Evolutionary conservation across 192 early-diverging fungal genomes (phyloP).

Genomic region (Umbelopsis vinacea): DNA sequence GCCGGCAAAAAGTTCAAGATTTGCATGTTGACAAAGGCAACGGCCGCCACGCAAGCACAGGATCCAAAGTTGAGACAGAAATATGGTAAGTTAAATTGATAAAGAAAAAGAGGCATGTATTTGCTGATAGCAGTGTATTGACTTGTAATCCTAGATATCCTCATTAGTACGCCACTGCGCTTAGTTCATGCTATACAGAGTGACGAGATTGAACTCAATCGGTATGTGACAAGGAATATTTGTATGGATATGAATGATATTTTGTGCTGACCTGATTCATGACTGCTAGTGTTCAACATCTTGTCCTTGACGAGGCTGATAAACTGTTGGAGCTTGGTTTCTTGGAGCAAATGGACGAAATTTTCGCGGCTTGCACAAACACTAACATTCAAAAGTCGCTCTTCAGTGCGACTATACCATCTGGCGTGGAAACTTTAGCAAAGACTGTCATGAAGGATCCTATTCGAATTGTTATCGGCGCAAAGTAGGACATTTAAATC

Average conservation of each 20-base stretch:
- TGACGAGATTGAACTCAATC: slow-evolving; percentile 75
- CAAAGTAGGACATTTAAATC: slow-evolving; percentile 53
- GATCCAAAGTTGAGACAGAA: slow-evolving; percentile 68
- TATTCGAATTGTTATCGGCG: slow-evolving; percentile 86
- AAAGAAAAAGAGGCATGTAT: not conserved
- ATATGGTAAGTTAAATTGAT: slow-evolving; percentile 46
- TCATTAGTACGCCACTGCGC: slow-evolving; percentile 92
- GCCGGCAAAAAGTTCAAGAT: slow-evolving; percentile 79
- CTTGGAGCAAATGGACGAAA: slow-evolving; percentile 87
- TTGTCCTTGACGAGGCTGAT: slow-evolving; percentile 88
- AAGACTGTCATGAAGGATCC: slow-evolving; percentile 91
- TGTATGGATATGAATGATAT: not conserved
- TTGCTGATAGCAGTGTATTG: not conserved
- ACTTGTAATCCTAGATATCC: slow-evolving; percentile 66
- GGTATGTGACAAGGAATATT: slow-evolving; percentile 35
- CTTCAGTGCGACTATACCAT: slow-evolving; percentile 95
- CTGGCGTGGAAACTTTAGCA: slow-evolving; percentile 89
- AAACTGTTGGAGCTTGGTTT: slow-evolving; percentile 83
- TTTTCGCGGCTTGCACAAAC: slow-evolving; percentile 83
- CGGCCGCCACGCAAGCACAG: slow-evolving; percentile 67
- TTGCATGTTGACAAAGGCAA: slow-evolving; percentile 85
- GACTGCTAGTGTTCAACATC: slow-evolving; percentile 58
- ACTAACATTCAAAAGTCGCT: slow-evolving; percentile 76
- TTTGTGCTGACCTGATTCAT: slow-evolving; percentile 12
- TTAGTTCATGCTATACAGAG: slow-evolving; percentile 88